Conservation (phyloP, 257 asterid species). For the Voacanga thouarsii region DNA sequence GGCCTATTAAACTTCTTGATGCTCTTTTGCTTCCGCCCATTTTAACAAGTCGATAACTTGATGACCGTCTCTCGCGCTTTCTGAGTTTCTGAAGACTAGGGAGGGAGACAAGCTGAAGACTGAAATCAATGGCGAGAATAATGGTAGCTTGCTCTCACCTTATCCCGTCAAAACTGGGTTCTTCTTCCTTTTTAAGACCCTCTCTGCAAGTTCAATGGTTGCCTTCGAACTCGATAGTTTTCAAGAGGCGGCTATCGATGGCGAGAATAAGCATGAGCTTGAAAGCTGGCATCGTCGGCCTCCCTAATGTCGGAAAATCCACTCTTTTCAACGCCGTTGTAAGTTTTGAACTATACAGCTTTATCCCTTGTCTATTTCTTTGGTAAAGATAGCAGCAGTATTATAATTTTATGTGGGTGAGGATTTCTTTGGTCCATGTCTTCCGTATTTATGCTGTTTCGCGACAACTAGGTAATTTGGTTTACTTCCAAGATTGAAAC, state of each 20-base stretch:
- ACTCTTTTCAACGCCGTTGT: conserved; percentile 98
- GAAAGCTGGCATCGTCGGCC: conserved; percentile 95
- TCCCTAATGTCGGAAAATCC: conserved; percentile 96
- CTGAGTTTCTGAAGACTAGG: background rate
- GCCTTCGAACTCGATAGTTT: conserved; percentile 25
- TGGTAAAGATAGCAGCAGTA: background rate
- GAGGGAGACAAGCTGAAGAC: background rate
- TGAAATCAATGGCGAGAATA: conserved; percentile 59
- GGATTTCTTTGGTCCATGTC: background rate
- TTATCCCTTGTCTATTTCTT: background rate
- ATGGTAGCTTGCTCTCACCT: conserved; percentile 45
- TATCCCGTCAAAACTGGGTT: conserved; percentile 48
- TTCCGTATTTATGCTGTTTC: background rate
- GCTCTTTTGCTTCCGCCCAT: too few relatives aligned
- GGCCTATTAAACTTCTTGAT: too few relatives aligned
- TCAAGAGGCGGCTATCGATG: conserved; percentile 53
- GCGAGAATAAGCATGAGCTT: conserved; percentile 84
- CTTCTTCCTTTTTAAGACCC: conserved; percentile 38
- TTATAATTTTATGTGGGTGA: background rate
- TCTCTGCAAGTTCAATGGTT: conserved; percentile 47
- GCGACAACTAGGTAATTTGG: background rate
- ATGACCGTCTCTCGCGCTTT: background rate
- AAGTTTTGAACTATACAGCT: conserved; percentile 20
- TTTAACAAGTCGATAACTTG: background rate
- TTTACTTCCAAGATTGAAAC: background rate